A percentile compares a stretch with the other conserved stretches of the same genome.
phyloP scores from a whole-genome alignment of 2,329 filamentous ascomycete genomes.

The Trichoderma sp. region DNA sequence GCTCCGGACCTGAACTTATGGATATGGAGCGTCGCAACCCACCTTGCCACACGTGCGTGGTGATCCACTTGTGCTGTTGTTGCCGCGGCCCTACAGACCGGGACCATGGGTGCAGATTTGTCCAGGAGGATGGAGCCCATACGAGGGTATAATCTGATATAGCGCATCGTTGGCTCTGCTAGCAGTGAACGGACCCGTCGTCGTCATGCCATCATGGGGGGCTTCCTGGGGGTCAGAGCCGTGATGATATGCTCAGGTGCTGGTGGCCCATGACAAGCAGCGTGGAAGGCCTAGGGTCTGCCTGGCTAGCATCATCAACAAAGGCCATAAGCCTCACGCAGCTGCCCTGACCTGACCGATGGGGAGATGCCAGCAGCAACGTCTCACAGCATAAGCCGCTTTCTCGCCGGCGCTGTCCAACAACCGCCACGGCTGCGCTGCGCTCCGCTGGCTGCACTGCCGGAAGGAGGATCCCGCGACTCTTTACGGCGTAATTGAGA shows the following conservation, averaged over 20 bases:
- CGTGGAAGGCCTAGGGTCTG: background rate
- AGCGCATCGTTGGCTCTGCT: slow-evolving; percentile 10
- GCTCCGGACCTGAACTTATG: slow-evolving; percentile 21
- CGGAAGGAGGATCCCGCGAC: background rate
- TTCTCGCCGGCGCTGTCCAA: background rate
- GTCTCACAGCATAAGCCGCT: slow-evolving; percentile 1
- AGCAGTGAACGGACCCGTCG: slow-evolving; percentile 12
- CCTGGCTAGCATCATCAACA: slow-evolving; percentile 1
- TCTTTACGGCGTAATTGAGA: background rate
- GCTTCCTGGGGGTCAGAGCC: background rate
- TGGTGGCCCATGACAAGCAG: slow-evolving; percentile 14
- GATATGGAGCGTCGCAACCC: slow-evolving; percentile 17
- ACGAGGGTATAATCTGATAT: slow-evolving; percentile 7
- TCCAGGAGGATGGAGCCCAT: slow-evolving; percentile 5
- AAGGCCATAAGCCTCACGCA: slow-evolving; percentile 3
- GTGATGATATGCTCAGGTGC: slow-evolving; percentile 16
- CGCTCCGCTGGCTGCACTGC: background rate
- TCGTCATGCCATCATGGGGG: slow-evolving; percentile 19
- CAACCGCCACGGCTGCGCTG: background rate
- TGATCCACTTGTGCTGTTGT: slow-evolving; percentile 11
- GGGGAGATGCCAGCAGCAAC: slow-evolving; percentile 5
- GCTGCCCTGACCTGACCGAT: background rate
- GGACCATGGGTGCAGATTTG: slow-evolving; percentile 17
- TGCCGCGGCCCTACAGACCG: slow-evolving; percentile 17
- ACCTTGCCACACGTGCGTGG: slow-evolving; percentile 21